phyloP scores from a whole-genome alignment of 169 alveolate genomes.

The Cryptosporidium sp. region DNA sequence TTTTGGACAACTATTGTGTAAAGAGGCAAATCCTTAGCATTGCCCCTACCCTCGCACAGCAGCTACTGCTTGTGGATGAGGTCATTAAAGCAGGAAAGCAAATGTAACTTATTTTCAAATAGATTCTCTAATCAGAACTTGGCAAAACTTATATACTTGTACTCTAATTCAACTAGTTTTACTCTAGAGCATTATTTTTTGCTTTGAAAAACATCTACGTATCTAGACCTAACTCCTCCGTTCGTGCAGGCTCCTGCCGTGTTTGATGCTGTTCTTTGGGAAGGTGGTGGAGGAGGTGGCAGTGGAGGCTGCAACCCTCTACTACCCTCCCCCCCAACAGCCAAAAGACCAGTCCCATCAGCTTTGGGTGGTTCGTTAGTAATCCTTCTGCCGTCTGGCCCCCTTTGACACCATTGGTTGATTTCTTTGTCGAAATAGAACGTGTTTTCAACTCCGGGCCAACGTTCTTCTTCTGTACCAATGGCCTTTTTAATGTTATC shows the following conservation, averaged over 20 bases:
- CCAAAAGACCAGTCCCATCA: not conserved
- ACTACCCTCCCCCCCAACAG: not conserved
- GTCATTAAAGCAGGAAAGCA: conserved; percentile 97
- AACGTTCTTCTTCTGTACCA: conserved; percentile 76
- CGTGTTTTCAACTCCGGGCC: conserved; percentile 79
- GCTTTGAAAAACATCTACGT: conserved; percentile 60
- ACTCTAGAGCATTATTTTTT: conserved; percentile 20
- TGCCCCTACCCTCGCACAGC: conserved; percentile 98
- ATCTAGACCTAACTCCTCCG: conserved; percentile 58
- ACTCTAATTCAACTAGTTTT: conserved; percentile 14
- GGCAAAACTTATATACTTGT: not conserved
- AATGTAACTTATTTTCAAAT: conserved; percentile 79
- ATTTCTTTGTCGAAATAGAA: conserved; percentile 75
- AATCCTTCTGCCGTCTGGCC: conserved; percentile 51
- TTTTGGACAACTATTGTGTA: conserved; percentile 96
- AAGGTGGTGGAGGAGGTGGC: conserved; percentile 1
- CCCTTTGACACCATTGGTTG: conserved; percentile 77
- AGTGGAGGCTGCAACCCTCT: not conserved
- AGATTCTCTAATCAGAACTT: not conserved
- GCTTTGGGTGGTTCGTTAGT: conserved; percentile 1
- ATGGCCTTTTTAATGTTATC: conserved; percentile 76
- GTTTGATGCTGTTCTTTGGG: not conserved
- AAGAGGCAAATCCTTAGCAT: conserved; percentile 94
- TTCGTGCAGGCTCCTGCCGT: not conserved
- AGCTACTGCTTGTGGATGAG: conserved; percentile 97